These are phyloP conservation scores for Plectosphaerella sp. DNA, from an alignment of 2,329 filamentous ascomycete species.

Conservation along the genomic window DNA sequence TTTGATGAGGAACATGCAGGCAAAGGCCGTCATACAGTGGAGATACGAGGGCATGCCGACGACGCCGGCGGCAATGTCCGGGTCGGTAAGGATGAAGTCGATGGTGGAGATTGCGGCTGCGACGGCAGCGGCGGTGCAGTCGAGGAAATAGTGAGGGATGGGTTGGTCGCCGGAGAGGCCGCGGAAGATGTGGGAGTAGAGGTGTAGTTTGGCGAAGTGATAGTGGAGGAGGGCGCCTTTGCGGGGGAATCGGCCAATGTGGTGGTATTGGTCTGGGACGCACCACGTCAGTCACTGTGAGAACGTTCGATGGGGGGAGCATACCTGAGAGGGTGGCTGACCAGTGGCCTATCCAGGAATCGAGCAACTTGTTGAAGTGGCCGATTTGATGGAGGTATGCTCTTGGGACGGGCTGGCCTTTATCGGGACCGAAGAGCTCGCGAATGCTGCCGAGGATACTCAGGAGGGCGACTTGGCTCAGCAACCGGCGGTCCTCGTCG, in stretches of 20 bases:
- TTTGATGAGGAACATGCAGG: slow-evolving; percentile 47
- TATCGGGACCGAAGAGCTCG: slow-evolving; percentile 52
- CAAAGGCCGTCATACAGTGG: slow-evolving; percentile 48
- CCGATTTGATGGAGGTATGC: slow-evolving; percentile 43
- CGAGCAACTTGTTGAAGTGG: slow-evolving; percentile 26
- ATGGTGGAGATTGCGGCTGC: slow-evolving; percentile 37
- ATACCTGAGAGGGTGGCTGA: slow-evolving; percentile 21
- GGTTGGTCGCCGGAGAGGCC: slow-evolving; percentile 26
- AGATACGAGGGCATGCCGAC: slow-evolving; percentile 45
- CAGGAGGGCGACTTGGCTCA: slow-evolving; percentile 54
- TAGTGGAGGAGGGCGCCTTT: slow-evolving; percentile 36
- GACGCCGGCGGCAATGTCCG: slow-evolving; percentile 33
- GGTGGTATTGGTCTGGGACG: slow-evolving; percentile 28
- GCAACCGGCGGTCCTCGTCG: slow-evolving; percentile 49
- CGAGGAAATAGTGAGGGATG: slow-evolving; percentile 27
- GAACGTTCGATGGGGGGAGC: slow-evolving; percentile 1
- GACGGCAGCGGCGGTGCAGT: slow-evolving; percentile 25
- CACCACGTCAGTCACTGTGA: slow-evolving; percentile 13
- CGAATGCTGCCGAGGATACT: slow-evolving; percentile 52
- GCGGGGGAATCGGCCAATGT: slow-evolving; percentile 33
- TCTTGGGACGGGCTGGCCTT: slow-evolving; percentile 43
- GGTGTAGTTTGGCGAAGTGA: slow-evolving; percentile 36
- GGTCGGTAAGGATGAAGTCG: slow-evolving; percentile 36
- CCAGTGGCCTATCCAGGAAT: slow-evolving; percentile 32
- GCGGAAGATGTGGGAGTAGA: slow-evolving; percentile 36